Evolutionary conservation across 1,284 basidiomycete genomes (phyloP), one percentile per base, ranked within the genome.

Genomic region (Termitomyces sp.): DNA sequence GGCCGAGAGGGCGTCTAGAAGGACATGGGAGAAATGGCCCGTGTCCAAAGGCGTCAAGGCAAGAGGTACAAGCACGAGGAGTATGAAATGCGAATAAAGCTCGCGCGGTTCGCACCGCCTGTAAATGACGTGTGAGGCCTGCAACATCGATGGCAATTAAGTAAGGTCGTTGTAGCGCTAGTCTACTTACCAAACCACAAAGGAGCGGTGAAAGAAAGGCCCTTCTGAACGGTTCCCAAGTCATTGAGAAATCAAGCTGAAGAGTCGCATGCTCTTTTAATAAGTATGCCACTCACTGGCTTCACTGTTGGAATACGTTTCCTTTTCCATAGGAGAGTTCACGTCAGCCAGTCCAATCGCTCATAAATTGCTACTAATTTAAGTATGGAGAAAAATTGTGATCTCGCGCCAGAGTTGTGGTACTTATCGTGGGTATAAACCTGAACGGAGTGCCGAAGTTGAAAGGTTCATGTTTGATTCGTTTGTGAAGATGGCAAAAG

Each of bases 51-150:
- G 40, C 9, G 41, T 47, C 21, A 51, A 34, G 6, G 45, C 34
- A 14, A 60, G 35, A 8, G 59, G 59, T 7, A 44, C 19, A 2
- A 55, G 1, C 11, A 55, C 35, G n/a, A 60, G 54, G 5, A 57
- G 26, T 4, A 46, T n/a, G 9, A 55, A 30, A 46, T 56, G 57
- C n/a, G 40, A 35, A 6, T 34, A 28, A n/a, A 52, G 26, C 13
- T 52, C 14, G 14, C 42, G 48, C 2, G 60, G 58, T 39, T 61
- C 60, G 13, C 45, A 39, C 16, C 35, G 30, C 5, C 50, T 54
- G 50, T 54, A 61, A 11, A 59, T 33, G 11, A 55, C 16, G 46
- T 61, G 57, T 21, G 52, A 47, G 19, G 26, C 42, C 57, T 58
- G 19, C 5, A 49, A 46, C 9, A 5, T 13, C 9, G 21, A 26